Conservation (phyloP, 2,329 filamentous ascomycete genomes). For the Didymellaceae sp. region DNA sequence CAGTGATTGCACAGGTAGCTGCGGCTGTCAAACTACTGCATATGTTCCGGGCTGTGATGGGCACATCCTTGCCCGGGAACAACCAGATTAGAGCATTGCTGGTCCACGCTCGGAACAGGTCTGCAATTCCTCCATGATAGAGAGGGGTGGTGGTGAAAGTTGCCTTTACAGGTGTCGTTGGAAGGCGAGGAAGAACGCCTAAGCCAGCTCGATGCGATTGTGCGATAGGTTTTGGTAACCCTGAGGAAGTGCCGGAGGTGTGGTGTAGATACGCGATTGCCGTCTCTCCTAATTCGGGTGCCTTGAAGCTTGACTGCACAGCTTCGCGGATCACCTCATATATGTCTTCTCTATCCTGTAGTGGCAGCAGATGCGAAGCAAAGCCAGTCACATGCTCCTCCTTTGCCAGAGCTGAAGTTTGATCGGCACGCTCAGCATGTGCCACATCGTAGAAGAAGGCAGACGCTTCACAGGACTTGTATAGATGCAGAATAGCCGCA, state of each 20-base stretch:
- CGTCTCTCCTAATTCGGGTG: constrained; percentile 26
- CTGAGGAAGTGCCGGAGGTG: constrained; percentile 70
- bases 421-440: constrained; percentile 43
- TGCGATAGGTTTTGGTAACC: constrained; percentile 67
- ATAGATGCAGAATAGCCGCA: constrained; percentile 61
- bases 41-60: constrained; percentile 64
- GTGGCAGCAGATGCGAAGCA: constrained; percentile 20
- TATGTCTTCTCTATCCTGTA: constrained; percentile 29
- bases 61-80: constrained; percentile 63
- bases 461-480: constrained; percentile 52
- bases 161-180: constrained; percentile 44
- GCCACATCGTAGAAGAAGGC: constrained; percentile 57
- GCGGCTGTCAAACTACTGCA: constrained; percentile 55
- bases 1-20: constrained; percentile 20
- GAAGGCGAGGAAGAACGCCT: constrained; percentile 60
- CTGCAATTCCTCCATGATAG: constrained; percentile 70
- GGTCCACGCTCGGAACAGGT: constrained; percentile 68
- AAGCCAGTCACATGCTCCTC: constrained; percentile 17
- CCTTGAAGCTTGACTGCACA: constrained; percentile 10
- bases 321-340: constrained; percentile 28
- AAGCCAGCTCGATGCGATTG: constrained; percentile 64
- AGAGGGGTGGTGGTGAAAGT: constrained; percentile 71
- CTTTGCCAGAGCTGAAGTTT: constrained; percentile 28
- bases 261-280: constrained; percentile 66
- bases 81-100: constrained; percentile 66